Evolutionary conservation across 257 asterid genomes (phyloP), one percentile per base, ranked within the genome.

Genomic region (Forsythia viridissima): DNA sequence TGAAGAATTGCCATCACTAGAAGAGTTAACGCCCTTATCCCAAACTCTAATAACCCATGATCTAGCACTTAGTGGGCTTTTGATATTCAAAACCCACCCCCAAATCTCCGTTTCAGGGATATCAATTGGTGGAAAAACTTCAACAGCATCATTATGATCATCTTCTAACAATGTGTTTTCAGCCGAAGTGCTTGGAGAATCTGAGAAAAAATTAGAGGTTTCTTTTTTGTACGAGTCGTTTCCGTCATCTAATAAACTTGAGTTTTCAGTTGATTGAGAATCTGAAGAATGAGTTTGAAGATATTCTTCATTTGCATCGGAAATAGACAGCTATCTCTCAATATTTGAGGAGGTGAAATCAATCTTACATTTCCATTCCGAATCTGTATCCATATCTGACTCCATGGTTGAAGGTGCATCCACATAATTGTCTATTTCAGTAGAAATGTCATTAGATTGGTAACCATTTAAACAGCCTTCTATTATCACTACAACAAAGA

Each of bases 341-440:
- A 71, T 70, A 72, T 40, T 71, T 73, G 82, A 70, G n/a, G n/a
- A n/a, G 84, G 79, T 77, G 71, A 80, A 74, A 81, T 84, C 85
- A 66, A 46, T 79, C 86, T 77, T 89, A 84, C 80, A 71, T 86
- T 88, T 90, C 81, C 84, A 38, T 83, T 90, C 94, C 0, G 90
- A 84, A 72, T 89, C 97, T 43, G 92, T 87, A 68, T 90, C 97
- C 80, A 85, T 76, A 80, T 91, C 97, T 59, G 93, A 85, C 72
- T 89, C 98, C 82, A 91, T 89, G 77, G 91, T 86, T 48, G 94
- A 82, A 69, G 93, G 92, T 69, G 96, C 97, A 84, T 92, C 98
- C 81, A 90, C 86, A 46, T 82, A 93, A 85, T 88, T 88, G 76
- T 92, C 97, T 72, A 85, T 81, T 86, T 91, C 97, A 85, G 97